Evolutionary conservation across 805 yeast genomes (phyloP), one percentile per base, ranked within the genome.

Genomic region (Yamadazyma laniorum): DNA sequence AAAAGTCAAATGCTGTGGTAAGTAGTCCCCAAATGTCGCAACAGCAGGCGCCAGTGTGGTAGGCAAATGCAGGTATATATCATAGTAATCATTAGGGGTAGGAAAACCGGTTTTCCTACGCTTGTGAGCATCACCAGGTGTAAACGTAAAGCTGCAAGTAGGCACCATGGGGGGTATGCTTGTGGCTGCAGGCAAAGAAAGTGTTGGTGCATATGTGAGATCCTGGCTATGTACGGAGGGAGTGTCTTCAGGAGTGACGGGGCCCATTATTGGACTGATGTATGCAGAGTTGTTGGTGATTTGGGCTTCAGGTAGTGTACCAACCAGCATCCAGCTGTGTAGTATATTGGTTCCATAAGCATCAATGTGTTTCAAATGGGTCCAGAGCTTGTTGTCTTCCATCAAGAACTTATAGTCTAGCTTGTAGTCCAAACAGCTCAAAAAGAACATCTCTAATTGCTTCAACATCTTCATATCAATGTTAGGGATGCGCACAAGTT

Each of bases 371-470:
- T 4, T 5, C 9, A 58, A 40, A 12, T 37, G 22, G 11, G 26
- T 25, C 66, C 66, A 62, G 37, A 61, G 59, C 8, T 45, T 25
- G 1, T 34, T 35, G 32, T 58, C 61, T 3, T 33, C 31, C 32
- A 40, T 42, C 12, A 59, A 36, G 34, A 44, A 35, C 13, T 47
- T 48, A 40, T 53, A 62, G 6, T 58, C 52, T n/a, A 62, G 42
- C 18, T 51, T 51, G 42, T 55, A 63, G 47, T 60, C 47, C 15
- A 61, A 40, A 6, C 52, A 47, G 22, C 50, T 44, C 32, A 61
- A 49, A 37, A 57, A 61, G 32, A 55, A 56, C 18, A 49, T 36
- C 43, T 63, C 68, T 37, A 63, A 44, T 18, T 49, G 45, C 37
- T 58, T 59, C 32, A 63, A 42, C 16, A 59, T 27, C 29, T 48